Conservation (phyloP, 2,329 filamentous ascomycete genomes). For the Dactylonectria macrodidyma region DNA sequence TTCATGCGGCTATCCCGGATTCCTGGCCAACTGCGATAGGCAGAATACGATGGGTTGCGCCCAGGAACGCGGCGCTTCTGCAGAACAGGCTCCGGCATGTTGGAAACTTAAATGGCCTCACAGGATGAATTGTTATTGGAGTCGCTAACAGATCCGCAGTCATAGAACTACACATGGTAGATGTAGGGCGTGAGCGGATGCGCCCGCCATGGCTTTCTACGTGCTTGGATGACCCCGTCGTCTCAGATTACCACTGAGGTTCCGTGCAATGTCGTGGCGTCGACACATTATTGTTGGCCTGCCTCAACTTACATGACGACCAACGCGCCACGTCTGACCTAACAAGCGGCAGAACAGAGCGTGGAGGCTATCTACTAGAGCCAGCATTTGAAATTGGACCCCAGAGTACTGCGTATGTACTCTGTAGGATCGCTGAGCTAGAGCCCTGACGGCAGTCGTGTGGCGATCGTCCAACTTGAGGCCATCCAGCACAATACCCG, state of each 20-base stretch:
- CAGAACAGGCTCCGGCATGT: background rate
- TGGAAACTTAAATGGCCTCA: background rate
- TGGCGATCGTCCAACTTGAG: constrained; percentile 17
- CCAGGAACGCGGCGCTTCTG: background rate
- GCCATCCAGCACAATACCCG: constrained; percentile 9
- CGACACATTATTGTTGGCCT: constrained; percentile 20
- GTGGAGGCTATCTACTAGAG: background rate
- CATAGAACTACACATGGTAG: background rate
- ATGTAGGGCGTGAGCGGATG: background rate
- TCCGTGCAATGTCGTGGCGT: constrained; percentile 15
- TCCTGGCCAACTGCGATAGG: constrained; percentile 17
- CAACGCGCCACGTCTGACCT: constrained; percentile 2
- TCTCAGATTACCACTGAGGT: constrained; percentile 26
- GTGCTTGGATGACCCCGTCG: constrained; percentile 14
- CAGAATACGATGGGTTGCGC: background rate
- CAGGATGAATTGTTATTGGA: background rate
- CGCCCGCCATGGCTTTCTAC: background rate
- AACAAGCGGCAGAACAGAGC: background rate
- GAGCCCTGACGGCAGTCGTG: constrained; percentile 7
- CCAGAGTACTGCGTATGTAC: background rate
- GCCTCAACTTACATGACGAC: constrained; percentile 9
- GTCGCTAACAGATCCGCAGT: background rate
- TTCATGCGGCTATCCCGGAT: constrained; percentile 21
- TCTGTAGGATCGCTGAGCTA: constrained; percentile 1
- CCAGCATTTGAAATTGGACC: background rate